These are phyloP conservation scores for Paecilomyces variotii DNA, from an alignment of 2,329 filamentous ascomycete species.

Conservation along the genomic window DNA sequence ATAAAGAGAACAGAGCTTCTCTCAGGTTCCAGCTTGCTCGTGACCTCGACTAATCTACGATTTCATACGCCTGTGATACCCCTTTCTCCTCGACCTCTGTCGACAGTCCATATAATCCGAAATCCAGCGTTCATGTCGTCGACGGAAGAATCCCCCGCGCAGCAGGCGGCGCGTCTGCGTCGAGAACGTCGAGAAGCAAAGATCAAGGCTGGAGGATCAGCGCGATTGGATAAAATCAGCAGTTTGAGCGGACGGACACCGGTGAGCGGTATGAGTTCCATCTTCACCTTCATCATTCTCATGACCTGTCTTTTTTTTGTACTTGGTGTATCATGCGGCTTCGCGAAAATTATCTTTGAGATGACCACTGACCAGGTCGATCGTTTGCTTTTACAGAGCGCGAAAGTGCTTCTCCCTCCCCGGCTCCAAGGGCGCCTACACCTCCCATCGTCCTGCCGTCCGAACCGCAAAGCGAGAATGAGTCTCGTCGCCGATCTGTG, in stretches of 20 bases:
- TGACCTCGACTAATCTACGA: not conserved
- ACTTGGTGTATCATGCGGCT: not conserved
- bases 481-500: conserved; percentile 13
- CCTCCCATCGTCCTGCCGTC: conserved; percentile 1
- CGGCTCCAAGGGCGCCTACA: conserved; percentile 1
- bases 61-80: not conserved
- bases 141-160: conserved; percentile 38
- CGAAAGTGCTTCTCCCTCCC: conserved; percentile 1
- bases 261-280: conserved; percentile 24
- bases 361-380: not conserved
- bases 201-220: conserved; percentile 50
- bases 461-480: conserved; percentile 16
- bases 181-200: conserved; percentile 58
- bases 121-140: conserved; percentile 22
- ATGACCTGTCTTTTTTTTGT: not conserved
- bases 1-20: not conserved
- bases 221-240: conserved; percentile 55
- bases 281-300: not conserved
- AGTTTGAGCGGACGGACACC: conserved; percentile 47
- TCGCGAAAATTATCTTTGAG: not conserved
- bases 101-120: not conserved
- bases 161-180: conserved; percentile 50
- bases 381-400: not conserved
- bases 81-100: not conserved
- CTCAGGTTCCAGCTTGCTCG: not conserved